These are phyloP conservation scores for Silene noctiflora DNA, from an alignment of 179 eudicot genomes.

Conservation along the genomic window DNA sequence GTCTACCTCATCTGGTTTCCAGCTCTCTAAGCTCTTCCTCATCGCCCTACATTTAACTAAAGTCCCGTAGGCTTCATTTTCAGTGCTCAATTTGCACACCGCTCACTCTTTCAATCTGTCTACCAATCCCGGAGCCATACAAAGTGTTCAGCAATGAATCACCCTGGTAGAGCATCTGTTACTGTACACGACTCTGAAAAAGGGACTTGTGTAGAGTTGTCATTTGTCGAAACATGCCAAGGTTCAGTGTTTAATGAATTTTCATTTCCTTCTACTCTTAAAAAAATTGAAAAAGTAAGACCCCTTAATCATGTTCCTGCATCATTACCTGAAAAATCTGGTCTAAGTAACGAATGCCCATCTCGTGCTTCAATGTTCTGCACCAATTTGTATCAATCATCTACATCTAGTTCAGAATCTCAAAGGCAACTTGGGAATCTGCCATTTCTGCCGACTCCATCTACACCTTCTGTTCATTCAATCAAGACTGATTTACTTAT, in stretches of 20 bases:
- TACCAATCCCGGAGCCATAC: not conserved
- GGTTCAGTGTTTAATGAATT: conserved; percentile 25
- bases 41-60: too few species aligned
- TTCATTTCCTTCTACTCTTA: conserved; percentile 24
- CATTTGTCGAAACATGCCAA: conserved; percentile 25
- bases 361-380: conserved; percentile 41
- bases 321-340: conserved; percentile 16
- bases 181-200: conserved; percentile 22
- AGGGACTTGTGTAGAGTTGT: conserved; percentile 21
- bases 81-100: too few species aligned
- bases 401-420: conserved; percentile 38
- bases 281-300: conserved; percentile 21
- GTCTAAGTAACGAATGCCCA: conserved; percentile 18
- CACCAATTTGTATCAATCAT: conserved; percentile 41
- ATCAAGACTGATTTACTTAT: conserved; percentile 22
- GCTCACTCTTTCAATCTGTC: too few species aligned
- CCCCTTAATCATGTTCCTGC: conserved; percentile 10
- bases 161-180: conserved; percentile 17
- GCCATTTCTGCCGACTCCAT: conserved; percentile 43
- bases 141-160: conserved; percentile 21
- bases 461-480: conserved; percentile 24
- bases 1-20: too few species aligned
- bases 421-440: conserved; percentile 33
- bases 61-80: too few species aligned
- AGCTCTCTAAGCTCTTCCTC: too few species aligned